These are phyloP conservation scores for Rhynchosporium graminicola DNA, from an alignment of 2,329 filamentous ascomycete genomes.

Conservation along the genomic window DNA sequence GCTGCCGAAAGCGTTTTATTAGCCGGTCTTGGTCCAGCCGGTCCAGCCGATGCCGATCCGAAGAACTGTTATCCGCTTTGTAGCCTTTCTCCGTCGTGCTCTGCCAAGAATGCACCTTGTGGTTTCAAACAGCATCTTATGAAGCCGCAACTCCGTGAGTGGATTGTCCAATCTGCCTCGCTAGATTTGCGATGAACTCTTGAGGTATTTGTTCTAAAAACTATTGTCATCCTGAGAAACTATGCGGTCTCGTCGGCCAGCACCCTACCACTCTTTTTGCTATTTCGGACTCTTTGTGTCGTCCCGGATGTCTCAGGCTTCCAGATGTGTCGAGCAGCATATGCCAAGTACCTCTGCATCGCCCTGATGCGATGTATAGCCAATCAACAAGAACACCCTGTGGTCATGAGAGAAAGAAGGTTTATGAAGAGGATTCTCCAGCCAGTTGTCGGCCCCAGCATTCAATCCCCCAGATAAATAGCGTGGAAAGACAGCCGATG, in stretches of 20 bases:
- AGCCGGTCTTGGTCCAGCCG: not conserved
- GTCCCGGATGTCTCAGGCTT: slow-evolving; percentile 27
- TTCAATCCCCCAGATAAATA: slow-evolving; percentile 3
- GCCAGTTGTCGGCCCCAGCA: slow-evolving; percentile 2
- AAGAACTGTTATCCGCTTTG: not conserved
- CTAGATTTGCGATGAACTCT: not conserved
- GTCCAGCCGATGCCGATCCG: not conserved
- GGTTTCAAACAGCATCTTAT: not conserved
- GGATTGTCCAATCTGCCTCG: too few species aligned
- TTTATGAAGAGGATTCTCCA: slow-evolving; percentile 27
- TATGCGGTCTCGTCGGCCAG: not conserved
- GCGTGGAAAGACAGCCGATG: slow-evolving; percentile 18
- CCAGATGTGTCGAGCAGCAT: slow-evolving; percentile 30
- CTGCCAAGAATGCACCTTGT: slow-evolving; percentile 3
- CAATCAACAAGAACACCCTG: slow-evolving; percentile 23
- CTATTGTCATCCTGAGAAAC: not conserved
- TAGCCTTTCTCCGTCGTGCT: not conserved
- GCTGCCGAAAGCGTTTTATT: not conserved
- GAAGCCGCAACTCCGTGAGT: too few species aligned
- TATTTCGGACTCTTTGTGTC: slow-evolving; percentile 1
- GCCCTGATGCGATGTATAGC: slow-evolving; percentile 27
- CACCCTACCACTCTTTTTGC: not conserved
- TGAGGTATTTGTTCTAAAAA: not conserved
- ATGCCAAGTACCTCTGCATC: slow-evolving; percentile 22
- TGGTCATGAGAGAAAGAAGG: slow-evolving; percentile 31